Evolutionary conservation across 1,284 basidiomycete genomes (phyloP).

Genomic region (Sporisorium scitamineum): DNA sequence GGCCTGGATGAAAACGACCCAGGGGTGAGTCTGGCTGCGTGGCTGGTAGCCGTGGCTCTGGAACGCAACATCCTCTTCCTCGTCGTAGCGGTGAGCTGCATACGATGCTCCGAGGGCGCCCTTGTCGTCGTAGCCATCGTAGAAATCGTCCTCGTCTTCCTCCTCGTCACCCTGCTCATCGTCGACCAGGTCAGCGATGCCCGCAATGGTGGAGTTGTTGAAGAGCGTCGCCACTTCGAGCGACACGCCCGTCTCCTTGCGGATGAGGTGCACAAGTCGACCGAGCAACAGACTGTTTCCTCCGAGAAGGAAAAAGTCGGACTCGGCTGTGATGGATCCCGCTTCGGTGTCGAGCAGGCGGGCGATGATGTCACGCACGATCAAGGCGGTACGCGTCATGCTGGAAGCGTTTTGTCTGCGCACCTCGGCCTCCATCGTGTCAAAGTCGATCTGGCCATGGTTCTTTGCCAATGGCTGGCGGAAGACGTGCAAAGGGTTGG

Average conservation of each 20-base stretch:
- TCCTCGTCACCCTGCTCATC: conserved; percentile 62
- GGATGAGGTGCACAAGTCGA: conserved; percentile 66
- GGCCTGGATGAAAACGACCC: conserved; percentile 65
- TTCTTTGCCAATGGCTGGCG: conserved; percentile 67
- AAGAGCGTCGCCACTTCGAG: conserved; percentile 68
- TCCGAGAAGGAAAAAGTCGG: conserved; percentile 69
- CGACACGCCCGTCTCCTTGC: conserved; percentile 67
- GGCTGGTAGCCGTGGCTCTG: conserved; percentile 65
- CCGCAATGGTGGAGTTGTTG: conserved; percentile 67
- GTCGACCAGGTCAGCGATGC: conserved; percentile 65
- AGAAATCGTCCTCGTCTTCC: conserved; percentile 57
- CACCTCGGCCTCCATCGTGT: conserved; percentile 69
- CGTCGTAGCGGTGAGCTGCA: conserved; percentile 66
- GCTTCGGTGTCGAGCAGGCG: conserved; percentile 67
- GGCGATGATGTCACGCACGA: conserved; percentile 68
- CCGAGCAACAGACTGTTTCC: conserved; percentile 68
- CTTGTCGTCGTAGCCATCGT: conserved; percentile 67
- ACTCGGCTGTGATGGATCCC: conserved; percentile 68
- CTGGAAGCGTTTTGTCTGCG: conserved; percentile 67
- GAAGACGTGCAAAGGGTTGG: conserved; percentile 69
- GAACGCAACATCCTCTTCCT: conserved; percentile 62
- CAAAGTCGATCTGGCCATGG: conserved; percentile 67
- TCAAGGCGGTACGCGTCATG: conserved; percentile 66
- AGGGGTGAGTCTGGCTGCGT: conserved; percentile 67
- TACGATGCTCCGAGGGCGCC: conserved; percentile 53